These are phyloP conservation scores for Globisporangium nagaii DNA, from an alignment of 352 stramenopile genomes.

Conservation along the genomic window DNA sequence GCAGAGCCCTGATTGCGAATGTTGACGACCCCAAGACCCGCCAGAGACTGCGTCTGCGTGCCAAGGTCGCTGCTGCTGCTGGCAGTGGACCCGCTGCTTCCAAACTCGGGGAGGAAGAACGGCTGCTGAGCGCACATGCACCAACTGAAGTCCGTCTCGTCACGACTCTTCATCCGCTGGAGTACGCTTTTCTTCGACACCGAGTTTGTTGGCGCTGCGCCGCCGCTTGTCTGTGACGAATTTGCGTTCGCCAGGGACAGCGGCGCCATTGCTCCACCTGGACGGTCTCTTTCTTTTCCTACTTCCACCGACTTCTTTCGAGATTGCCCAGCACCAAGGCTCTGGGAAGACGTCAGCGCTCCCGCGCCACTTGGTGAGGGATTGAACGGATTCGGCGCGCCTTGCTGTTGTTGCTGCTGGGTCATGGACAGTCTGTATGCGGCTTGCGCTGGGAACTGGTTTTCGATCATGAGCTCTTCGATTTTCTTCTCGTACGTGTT, in stretches of 20 bases:
- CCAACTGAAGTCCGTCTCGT: conserved; percentile 46
- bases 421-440: conserved; percentile 75
- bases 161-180: conserved; percentile 15
- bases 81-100: conserved; percentile 11
- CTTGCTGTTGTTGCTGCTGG: conserved; percentile 23
- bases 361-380: neutral
- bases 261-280: no score
- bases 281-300: conserved; percentile 2
- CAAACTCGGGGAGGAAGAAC: conserved; percentile 71
- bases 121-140: conserved; percentile 62
- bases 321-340: neutral
- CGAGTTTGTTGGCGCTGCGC: neutral
- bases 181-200: neutral
- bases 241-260: neutral
- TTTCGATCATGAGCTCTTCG: conserved; percentile 81
- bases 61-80: conserved; percentile 7
- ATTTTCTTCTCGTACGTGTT: conserved; percentile 75
- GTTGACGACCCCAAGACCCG: conserved; percentile 17
- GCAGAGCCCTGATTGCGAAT: conserved; percentile 51
- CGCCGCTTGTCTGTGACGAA: no score
- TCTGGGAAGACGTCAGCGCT: neutral
- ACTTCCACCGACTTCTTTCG: conserved; percentile 10
- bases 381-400: neutral
- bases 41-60: conserved; percentile 6
- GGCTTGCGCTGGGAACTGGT: conserved; percentile 73